Conservation (phyloP, 2,329 filamentous ascomycete genomes). For the Penicillium psychrosexuale region DNA sequence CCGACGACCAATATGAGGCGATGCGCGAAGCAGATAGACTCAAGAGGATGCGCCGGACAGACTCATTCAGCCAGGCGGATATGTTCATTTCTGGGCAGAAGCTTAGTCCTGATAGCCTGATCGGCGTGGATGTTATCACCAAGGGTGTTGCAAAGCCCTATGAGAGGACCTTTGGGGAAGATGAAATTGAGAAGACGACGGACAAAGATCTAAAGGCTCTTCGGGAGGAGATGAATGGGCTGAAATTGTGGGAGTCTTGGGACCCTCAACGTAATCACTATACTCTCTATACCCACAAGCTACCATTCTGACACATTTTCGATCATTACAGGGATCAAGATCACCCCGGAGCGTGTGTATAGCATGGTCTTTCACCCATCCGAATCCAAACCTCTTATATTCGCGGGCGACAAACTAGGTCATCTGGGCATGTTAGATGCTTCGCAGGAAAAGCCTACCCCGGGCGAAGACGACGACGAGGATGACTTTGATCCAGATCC, state of each 20-base stretch:
- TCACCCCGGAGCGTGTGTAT: conserved; percentile 84
- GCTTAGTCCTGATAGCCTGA: conserved; percentile 63
- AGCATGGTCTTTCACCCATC: conserved; percentile 85
- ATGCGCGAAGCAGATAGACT: conserved; percentile 56
- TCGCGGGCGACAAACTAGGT: conserved; percentile 92
- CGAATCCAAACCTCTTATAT: conserved; percentile 78
- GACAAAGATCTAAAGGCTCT: conserved; percentile 72
- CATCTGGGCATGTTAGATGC: conserved; percentile 88
- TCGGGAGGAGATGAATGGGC: conserved; percentile 69
- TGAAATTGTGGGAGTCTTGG: conserved; percentile 81
- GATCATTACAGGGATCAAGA: conserved; percentile 68
- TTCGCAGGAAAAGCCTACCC: conserved; percentile 45
- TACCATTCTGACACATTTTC: not conserved
- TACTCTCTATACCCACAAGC: no score
- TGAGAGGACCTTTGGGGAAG: conserved; percentile 78
- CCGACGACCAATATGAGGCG: conserved; percentile 60
- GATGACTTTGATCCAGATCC: conserved; percentile 67
- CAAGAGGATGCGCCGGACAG: conserved; percentile 64
- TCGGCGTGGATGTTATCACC: conserved; percentile 58
- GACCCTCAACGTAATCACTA: conserved; percentile 65
- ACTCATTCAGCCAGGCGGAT: conserved; percentile 68
- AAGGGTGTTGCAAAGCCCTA: conserved; percentile 73
- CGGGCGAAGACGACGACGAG: conserved; percentile 65
- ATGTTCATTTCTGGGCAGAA: conserved; percentile 77
- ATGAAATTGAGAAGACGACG: conserved; percentile 74